Conservation (phyloP, 2,329 filamentous ascomycete species). For the Pseudogymnoascus sp. region DNA sequence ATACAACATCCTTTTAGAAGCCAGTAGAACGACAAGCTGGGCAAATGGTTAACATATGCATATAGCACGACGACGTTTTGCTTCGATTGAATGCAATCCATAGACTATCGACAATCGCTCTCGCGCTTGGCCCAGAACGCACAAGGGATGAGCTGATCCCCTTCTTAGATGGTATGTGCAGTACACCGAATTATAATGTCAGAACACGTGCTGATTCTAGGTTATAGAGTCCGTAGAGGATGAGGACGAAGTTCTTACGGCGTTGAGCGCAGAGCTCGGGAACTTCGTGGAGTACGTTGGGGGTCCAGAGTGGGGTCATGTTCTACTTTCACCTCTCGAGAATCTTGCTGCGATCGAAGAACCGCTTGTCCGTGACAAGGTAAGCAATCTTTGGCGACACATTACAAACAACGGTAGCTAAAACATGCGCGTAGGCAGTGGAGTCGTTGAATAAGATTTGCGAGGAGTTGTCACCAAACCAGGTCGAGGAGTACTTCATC, state of each 20-base stretch:
- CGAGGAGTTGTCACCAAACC: conserved; percentile 78
- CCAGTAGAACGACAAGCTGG: conserved; percentile 19
- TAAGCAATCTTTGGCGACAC: conserved; percentile 35
- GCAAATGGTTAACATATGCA: conserved; percentile 25
- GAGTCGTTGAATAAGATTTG: conserved; percentile 99
- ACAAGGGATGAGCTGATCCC: conserved; percentile 98
- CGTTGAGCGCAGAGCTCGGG: conserved; percentile 92
- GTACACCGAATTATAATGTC: conserved; percentile 1
- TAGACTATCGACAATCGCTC: conserved; percentile 93
- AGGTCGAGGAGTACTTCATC: conserved; percentile 96
- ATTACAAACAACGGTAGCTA: conserved; percentile 11
- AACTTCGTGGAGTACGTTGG: conserved; percentile 97
- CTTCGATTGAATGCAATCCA: conserved; percentile 98
- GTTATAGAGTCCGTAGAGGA: conserved; percentile 90
- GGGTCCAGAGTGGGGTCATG: conserved; percentile 86
- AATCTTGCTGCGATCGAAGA: conserved; percentile 98
- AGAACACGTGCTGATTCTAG: conserved; percentile 28
- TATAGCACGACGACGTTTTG: conserved; percentile 93
- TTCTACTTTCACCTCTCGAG: conserved; percentile 93
- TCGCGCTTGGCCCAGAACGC: conserved; percentile 90
- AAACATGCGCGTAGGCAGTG: conserved; percentile 61
- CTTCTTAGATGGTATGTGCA: conserved; percentile 85
- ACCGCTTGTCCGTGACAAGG: conserved; percentile 96
- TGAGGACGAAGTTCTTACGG: conserved; percentile 96
- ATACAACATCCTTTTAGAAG: conserved; percentile 12